Evolutionary conservation across 2,329 filamentous ascomycete genomes (phyloP).

Genomic region (Fusarium illudens): DNA sequence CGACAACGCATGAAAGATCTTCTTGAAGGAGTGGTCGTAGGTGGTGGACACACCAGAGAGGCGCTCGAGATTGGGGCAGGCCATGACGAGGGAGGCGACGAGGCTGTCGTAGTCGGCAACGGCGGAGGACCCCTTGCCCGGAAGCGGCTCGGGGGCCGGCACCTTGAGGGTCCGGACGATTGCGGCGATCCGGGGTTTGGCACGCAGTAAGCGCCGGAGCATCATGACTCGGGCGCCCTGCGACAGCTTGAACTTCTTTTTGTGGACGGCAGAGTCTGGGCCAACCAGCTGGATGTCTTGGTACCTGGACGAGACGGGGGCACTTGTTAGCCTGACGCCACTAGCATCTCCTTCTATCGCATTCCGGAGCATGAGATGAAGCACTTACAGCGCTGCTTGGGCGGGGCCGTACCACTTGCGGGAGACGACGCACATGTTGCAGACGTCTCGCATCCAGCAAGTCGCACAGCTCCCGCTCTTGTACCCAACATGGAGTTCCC

Average conservation of each 20-base stretch:
- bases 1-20: conserved; percentile 66
- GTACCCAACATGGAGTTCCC: conserved; percentile 58
- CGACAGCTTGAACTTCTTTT: conserved; percentile 64
- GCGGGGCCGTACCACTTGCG: conserved; percentile 63
- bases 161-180: conserved; percentile 67
- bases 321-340: conserved; percentile 24
- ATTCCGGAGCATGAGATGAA: background rate
- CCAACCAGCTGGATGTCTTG: conserved; percentile 67
- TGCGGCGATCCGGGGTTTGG: conserved; percentile 60
- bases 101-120: conserved; percentile 64
- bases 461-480: conserved; percentile 66
- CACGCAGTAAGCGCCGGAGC: conserved; percentile 65
- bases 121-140: conserved; percentile 44
- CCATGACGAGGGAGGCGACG: conserved; percentile 69
- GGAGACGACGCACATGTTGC: conserved; percentile 59
- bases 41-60: conserved; percentile 62
- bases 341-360: background rate
- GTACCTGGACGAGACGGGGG: conserved; percentile 54
- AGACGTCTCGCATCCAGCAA: conserved; percentile 71
- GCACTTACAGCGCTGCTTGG: conserved; percentile 59
- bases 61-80: conserved; percentile 70
- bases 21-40: conserved; percentile 65
- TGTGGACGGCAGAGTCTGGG: conserved; percentile 62
- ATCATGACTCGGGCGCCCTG: conserved; percentile 63
- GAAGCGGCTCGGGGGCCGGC: conserved; percentile 52